phyloP scores from a whole-genome alignment of 2,329 filamentous ascomycete genomes.

The Blastomyces gilchristii region DNA sequence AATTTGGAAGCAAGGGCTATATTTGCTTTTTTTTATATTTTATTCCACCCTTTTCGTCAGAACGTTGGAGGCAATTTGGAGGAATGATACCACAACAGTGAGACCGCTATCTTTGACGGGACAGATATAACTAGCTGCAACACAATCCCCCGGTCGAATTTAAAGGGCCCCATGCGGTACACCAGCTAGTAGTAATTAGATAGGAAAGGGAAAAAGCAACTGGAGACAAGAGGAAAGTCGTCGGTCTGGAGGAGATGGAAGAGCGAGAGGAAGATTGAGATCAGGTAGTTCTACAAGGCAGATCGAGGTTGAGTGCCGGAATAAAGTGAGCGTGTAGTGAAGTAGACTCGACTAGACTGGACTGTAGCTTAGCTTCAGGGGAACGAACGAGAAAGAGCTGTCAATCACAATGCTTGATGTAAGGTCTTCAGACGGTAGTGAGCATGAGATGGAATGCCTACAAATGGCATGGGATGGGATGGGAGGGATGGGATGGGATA shows the following conservation, averaged over 20 bases:
- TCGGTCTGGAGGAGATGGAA: background rate
- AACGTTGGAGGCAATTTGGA: too few relatives aligned
- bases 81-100: background rate
- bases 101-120: background rate
- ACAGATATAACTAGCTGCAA: background rate
- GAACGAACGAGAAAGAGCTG: too few relatives aligned
- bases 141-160: background rate
- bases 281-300: background rate
- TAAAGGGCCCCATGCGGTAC: background rate
- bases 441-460: too few relatives aligned
- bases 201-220: background rate
- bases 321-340: too few relatives aligned
- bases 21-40: background rate
- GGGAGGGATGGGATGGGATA: background rate
- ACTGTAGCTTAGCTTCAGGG: background rate
- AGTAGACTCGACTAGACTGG: background rate
- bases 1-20: constrained; percentile 1
- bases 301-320: too few relatives aligned
- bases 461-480: background rate
- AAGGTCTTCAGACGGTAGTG: too few relatives aligned
- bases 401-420: too few relatives aligned
- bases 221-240: background rate
- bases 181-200: background rate
- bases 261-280: background rate
- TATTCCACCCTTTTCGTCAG: background rate